Conservation (phyloP, 148 eudicot species). For the Selenicereus undatus region DNA sequence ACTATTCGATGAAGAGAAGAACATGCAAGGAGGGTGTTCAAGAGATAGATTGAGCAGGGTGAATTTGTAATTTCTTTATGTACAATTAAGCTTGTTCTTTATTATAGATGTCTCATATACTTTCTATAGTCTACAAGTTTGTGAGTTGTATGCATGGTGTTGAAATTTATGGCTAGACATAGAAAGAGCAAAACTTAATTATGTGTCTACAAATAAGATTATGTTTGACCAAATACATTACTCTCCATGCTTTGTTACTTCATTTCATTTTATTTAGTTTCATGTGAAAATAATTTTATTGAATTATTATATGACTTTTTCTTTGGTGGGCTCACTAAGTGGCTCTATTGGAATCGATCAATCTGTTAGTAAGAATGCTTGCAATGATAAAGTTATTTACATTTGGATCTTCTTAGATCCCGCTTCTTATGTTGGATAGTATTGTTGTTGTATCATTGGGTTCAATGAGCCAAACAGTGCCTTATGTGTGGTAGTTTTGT, state of each 20-base stretch:
- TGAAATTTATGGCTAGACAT: slow-evolving; percentile 31
- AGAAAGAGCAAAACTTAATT: slow-evolving; percentile 26
- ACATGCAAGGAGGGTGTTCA: not conserved
- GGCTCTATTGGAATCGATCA: too few relatives aligned
- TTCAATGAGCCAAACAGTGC: slow-evolving; percentile 19
- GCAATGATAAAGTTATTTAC: too few relatives aligned
- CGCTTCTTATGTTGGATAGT: too few relatives aligned
- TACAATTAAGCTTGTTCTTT: slow-evolving; percentile 18
- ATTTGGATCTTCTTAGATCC: too few relatives aligned
- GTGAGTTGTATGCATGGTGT: slow-evolving; percentile 29
- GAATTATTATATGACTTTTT: not conserved
- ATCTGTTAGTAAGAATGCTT: too few relatives aligned
- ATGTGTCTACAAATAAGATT: slow-evolving; percentile 30
- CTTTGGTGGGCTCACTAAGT: too few relatives aligned
- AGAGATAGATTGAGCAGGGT: slow-evolving; percentile 38
- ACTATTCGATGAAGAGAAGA: not conserved
- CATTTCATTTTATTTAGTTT: slow-evolving; percentile 4
- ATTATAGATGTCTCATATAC: slow-evolving; percentile 23
- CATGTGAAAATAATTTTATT: not conserved
- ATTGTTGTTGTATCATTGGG: slow-evolving; percentile 15
- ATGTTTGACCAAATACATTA: slow-evolving; percentile 24
- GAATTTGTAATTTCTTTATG: slow-evolving; percentile 26
- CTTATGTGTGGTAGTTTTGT: slow-evolving; percentile 8
- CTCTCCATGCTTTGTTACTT: not conserved
- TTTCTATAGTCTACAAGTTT: slow-evolving; percentile 18